Evolutionary conservation across 2,329 filamentous ascomycete species (phyloP).

Genomic region (Penicillium sp.): DNA sequence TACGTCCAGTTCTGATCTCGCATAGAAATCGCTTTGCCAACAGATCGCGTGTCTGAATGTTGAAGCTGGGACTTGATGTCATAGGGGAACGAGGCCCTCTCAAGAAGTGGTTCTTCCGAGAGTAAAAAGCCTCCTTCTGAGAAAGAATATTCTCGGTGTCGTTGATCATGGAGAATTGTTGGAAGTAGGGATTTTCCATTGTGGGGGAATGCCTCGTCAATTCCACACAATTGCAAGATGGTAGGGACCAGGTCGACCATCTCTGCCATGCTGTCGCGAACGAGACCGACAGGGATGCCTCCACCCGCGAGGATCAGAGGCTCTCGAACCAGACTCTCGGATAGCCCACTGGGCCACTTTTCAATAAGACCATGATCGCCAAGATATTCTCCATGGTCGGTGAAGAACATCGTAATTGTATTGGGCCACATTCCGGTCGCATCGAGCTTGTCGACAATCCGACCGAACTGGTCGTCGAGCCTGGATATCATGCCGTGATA

Average conservation of each 20-base stretch:
- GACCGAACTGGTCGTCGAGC: constrained; percentile 53
- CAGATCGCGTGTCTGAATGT: constrained; percentile 45
- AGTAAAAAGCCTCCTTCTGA: constrained; percentile 52
- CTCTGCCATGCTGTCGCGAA: constrained; percentile 43
- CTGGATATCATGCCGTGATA: constrained; percentile 56
- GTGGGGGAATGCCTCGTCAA: constrained; percentile 47
- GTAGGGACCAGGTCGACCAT: constrained; percentile 55
- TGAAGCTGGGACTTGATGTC: constrained; percentile 53
- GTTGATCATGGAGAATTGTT: constrained; percentile 26
- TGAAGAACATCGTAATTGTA: constrained; percentile 44
- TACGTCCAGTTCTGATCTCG: constrained; percentile 42
- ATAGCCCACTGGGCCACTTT: constrained; percentile 54
- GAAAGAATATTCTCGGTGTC: constrained; percentile 47
- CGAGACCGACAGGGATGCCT: constrained; percentile 42
- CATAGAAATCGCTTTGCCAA: constrained; percentile 47
- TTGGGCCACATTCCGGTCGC: constrained; percentile 41
- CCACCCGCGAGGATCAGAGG: constrained; percentile 51
- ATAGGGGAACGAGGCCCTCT: constrained; percentile 51
- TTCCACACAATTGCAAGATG: constrained; percentile 44
- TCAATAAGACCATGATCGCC: constrained; percentile 55
- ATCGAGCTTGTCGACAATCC: constrained; percentile 36
- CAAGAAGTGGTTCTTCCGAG: constrained; percentile 51
- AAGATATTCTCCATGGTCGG: constrained; percentile 51
- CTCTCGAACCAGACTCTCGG: constrained; percentile 48
- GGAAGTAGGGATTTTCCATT: constrained; percentile 45